phyloP scores from a whole-genome alignment of 2,329 filamentous ascomycete genomes.

The Colletotrichum limetticola region DNA sequence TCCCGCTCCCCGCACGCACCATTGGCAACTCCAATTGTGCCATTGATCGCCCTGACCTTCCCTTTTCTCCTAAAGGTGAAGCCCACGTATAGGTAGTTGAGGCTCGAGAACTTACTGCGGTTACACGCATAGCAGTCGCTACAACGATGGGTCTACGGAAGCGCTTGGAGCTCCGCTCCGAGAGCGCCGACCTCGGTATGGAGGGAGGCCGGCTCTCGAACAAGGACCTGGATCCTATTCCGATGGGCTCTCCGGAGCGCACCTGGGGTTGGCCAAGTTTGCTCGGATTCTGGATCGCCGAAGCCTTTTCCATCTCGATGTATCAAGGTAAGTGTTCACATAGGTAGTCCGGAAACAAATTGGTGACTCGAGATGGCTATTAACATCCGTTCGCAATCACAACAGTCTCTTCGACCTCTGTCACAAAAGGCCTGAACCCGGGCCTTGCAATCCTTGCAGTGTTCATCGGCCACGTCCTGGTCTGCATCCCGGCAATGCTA shows the following conservation, averaged over 20 bases:
- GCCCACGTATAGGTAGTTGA: neutral
- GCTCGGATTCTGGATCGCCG: slow-evolving; percentile 36
- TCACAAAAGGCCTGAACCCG: slow-evolving; percentile 34
- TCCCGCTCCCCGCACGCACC: neutral
- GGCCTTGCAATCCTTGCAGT: slow-evolving; percentile 37
- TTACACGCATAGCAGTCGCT: neutral
- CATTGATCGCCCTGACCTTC: neutral
- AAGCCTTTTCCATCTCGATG: slow-evolving; percentile 37
- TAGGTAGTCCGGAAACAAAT: neutral
- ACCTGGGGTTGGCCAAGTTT: slow-evolving; percentile 37
- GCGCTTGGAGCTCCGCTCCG: slow-evolving; percentile 26
- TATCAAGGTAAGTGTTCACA: slow-evolving; percentile 21
- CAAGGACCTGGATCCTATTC: slow-evolving; percentile 37
- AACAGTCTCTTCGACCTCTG: slow-evolving; percentile 27
- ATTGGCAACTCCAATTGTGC: neutral
- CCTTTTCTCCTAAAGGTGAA: neutral
- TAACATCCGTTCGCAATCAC: neutral
- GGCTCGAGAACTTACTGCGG: no score
- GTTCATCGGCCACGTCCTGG: slow-evolving; percentile 34
- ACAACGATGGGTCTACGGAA: slow-evolving; percentile 19
- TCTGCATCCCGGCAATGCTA: slow-evolving; percentile 35
- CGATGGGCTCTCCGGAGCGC: slow-evolving; percentile 32
- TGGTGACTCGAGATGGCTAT: no score
- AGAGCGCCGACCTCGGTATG: slow-evolving; percentile 21
- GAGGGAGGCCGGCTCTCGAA: slow-evolving; percentile 32